Base-by-base conservation (phyloP, 768 basidiomycete species). In the Boletus fagicola region DNA sequence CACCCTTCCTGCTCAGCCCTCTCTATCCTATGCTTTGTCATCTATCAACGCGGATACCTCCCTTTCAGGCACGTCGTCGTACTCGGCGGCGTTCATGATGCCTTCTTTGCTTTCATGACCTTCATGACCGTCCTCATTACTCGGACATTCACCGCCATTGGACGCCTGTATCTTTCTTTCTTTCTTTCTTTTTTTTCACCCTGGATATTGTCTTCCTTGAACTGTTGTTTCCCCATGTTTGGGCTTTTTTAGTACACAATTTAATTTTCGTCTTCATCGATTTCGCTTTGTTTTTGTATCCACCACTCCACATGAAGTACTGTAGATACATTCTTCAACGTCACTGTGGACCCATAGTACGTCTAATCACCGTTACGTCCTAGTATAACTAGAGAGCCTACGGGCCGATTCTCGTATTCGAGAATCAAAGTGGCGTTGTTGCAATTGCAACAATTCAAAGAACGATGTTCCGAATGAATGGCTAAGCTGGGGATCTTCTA, bases 401-500 rank as follows among this genome's bases (percentile, higher is more conserved):
- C 65, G 73, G 51, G 92, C 93, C 63, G 82, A 87, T 48, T 77
- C 78, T 60, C 90, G 77, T 9, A 97, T 87, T 51, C 76, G 74
- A 65, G 79, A 73, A 72, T 95, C 90, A 68, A 78, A 82, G 70
- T 92, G 86, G 33, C 75, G 76, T 62, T 74, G 71, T 60, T 77
- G 76, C 49, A 91, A 79, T 57, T 87, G 72, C 60, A 87, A 75
- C 54, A 95, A 73, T 75, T 99, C 97, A 82, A 86, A 98, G 65
- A 93, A 87, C 45, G 84, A 89, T 33, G 92, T 87, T 48, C 86
- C 90, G 67, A 96, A 92, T 36, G 92, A 82, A 71, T 87, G 83
- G 65, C 82, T 83, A 31, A 93, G 76, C 65, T 92, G 87, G 48
- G 94, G 94, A 74, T 98, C 95, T 65, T 96, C 90, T 44, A 96